A percentile compares a stretch with the other conserved stretches of the same genome.
phyloP scores from a whole-genome alignment of 179 eudicot species.

The Spinacia oleracea region DNA sequence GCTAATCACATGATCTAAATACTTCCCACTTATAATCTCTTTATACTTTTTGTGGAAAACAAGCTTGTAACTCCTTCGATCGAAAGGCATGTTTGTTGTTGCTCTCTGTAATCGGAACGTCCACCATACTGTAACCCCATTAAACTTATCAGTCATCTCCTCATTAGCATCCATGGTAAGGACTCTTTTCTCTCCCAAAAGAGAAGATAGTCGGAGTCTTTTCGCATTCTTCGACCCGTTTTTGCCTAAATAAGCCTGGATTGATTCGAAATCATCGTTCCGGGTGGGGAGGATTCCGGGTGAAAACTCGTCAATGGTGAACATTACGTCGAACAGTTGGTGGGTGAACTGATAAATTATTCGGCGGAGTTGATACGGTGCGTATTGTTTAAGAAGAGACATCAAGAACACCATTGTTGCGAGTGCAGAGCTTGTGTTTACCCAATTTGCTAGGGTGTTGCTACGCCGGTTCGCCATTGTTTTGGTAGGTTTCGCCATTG shows the following conservation, averaged over 20 bases:
- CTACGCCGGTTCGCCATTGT: background rate
- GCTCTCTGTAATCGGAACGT: background rate
- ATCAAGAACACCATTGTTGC: background rate
- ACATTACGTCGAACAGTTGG: conserved; percentile 7
- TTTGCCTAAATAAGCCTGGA: conserved; percentile 13
- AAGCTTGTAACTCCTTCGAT: background rate
- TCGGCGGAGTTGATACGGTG: background rate
- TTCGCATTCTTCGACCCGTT: conserved; percentile 3
- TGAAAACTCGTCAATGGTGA: conserved; percentile 17
- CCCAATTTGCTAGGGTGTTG: conserved; percentile 1
- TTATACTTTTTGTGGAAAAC: conserved; percentile 14
- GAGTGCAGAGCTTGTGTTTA: background rate
- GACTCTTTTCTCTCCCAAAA: background rate
- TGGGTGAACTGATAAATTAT: background rate
- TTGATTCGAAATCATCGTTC: background rate
- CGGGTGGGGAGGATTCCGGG: too few species aligned
- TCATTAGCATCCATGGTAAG: background rate
- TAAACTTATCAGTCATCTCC: conserved; percentile 15
- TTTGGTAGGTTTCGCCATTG: background rate
- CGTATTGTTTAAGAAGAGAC: conserved; percentile 3
- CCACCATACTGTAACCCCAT: conserved; percentile 26
- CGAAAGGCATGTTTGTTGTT: background rate
- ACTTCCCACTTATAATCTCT: background rate
- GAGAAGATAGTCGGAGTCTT: background rate
- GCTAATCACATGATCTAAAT: conserved; percentile 17